Evolutionary conservation across 2,329 filamentous ascomycete species (phyloP), one percentile per base, ranked within the genome.

Genomic region (Ascochyta clinopodiicola): DNA sequence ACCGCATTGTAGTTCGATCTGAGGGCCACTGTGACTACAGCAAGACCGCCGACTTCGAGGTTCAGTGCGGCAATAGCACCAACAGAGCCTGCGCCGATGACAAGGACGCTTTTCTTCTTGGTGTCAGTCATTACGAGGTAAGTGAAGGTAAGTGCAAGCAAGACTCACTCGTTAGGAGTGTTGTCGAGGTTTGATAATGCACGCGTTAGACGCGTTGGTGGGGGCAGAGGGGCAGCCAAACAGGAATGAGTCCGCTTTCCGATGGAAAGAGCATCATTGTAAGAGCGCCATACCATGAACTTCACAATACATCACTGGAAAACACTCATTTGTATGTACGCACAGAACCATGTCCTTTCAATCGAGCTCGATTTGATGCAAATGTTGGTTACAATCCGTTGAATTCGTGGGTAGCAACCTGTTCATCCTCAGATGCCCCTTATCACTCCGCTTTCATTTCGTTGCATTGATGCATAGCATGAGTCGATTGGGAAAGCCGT

Each of bases 41-140:
- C 82, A 19, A 75, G 71, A 7, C 78, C 78, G 5, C 82, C 82
- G 6, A 72, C 66, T 64, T 86, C 80, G 17, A 87, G 76, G 24
- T 80, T 81, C 38, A 84, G 80, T 5, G 82, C 82, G 3, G 81
- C 80, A 63, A 86, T 83, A 0, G 83, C 80, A 22, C 84, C 84
- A 1, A 86, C 80, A 6, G 82, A 82, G 8, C 85, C 85, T 9
- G 77, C 76, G 19, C 85, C 84, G 13, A 87, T 71, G 5, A 87
- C 66, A 4, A 86, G 77, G 3, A 86, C 75, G 22, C 72, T 77
- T 49, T 70, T 73, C 58, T 67, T 72, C 29, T 60, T 55, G 1
- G 19, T 43, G 8, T 68, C 58, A 64, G 66, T 31, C 71, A 75
- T 75, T 29, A 44, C 35, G 34, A 42, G 15, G 43, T 34, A 17